Base-by-base conservation (phyloP, 2,329 filamentous ascomycete species). In the Paecilomyces dactylethromorphus region DNA sequence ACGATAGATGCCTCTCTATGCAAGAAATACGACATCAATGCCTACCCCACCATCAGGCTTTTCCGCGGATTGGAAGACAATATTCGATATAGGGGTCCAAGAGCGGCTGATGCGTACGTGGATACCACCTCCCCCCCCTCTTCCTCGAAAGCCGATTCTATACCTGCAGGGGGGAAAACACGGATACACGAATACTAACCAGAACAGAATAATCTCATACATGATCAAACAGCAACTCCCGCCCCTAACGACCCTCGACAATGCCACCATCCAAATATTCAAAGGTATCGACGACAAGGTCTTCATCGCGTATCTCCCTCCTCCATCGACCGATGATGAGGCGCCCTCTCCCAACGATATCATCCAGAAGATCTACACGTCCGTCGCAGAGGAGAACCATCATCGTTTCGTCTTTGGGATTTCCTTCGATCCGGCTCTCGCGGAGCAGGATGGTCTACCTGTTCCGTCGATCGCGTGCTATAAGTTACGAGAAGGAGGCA, bases 41-140 rank as follows among this genome's bases (percentile, higher is more conserved):
- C 79, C 0, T 81, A 78, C 59, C 80, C 80, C 2, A 71, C 80
- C 6, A 74, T 83, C 35, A 74, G 80, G 0, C 72, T 78, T 10
- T 79, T 78, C 59, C 71, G 71, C 45, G 65, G 67, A 2, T 67
- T 73, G 26, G 70, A 72, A 1, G 61, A 64, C 3, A 69, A 69
- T 53, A 66, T 63, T 11, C 66, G 76, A 55, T 82, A 82, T 62
- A 74, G 80, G 35, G 80, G 81, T 0, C 71, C 75, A 1, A 71
- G 79, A 21, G 76, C 68, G 52, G 70, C 76, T 29, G 71, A 71
- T 2, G 50, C 50, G 50, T 52, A 52, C 2, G 50, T 24, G 13
- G 3, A 52, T 18, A 13, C n/a, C 35, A 3, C 35, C 2, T 18
- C n/a, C 12, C 35, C 12, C n/a, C 3, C 35, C n/a, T 3, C 35